Conservation (phyloP, 2,329 filamentous ascomycete species). For the Magnaporthiopsis incrustans region DNA sequence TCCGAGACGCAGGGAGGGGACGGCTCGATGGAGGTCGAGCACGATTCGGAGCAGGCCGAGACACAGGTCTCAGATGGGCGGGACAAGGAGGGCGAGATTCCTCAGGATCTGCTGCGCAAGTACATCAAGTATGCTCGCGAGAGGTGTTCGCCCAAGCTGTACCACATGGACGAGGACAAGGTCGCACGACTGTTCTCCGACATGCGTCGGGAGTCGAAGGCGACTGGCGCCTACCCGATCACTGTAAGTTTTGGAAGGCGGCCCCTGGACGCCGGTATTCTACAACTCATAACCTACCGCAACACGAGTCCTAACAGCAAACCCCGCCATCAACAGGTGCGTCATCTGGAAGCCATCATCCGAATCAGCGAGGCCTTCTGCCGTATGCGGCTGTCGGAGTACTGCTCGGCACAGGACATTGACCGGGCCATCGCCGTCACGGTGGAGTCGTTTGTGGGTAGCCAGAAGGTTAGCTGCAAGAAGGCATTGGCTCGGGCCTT, state of each 20-base stretch:
- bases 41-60: constrained; percentile 35
- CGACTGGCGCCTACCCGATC: constrained; percentile 94
- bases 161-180: constrained; percentile 98
- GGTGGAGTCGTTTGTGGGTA: constrained; percentile 90
- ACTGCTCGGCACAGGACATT: constrained; percentile 83
- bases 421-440: constrained; percentile 96
- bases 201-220: constrained; percentile 87
- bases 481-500: constrained; percentile 91
- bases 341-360: constrained; percentile 96
- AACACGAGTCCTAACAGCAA: background rate
- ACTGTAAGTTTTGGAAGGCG: constrained; percentile 58
- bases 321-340: constrained; percentile 51
- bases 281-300: background rate
- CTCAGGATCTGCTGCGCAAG: constrained; percentile 85
- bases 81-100: constrained; percentile 60
- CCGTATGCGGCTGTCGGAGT: constrained; percentile 96
- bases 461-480: constrained; percentile 96
- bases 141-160: constrained; percentile 82
- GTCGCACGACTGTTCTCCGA: constrained; percentile 89
- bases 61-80: constrained; percentile 20
- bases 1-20: constrained; percentile 19
- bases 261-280: background rate
- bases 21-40: constrained; percentile 56
- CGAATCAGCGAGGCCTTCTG: constrained; percentile 91
- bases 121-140: constrained; percentile 95